These are phyloP conservation scores for Cenococcum geophilum DNA, from an alignment of 495 filamentous ascomycete genomes.

Conservation along the genomic window DNA sequence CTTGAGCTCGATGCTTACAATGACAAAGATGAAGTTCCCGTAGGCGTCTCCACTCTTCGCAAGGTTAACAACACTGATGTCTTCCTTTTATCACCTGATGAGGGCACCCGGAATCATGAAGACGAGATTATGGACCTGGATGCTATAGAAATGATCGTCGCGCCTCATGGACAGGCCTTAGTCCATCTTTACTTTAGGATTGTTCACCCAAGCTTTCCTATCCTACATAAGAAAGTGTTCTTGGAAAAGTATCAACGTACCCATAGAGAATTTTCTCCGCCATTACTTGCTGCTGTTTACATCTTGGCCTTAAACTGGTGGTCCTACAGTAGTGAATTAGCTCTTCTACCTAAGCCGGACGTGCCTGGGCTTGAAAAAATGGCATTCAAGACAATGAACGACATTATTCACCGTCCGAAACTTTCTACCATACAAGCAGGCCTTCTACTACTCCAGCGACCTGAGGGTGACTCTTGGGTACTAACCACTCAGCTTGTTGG, in stretches of 20 bases:
- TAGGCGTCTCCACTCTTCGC: conserved; percentile 57
- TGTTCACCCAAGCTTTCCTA: conserved; percentile 81
- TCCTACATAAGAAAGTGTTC: conserved; percentile 78
- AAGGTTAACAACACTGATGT: conserved; percentile 64
- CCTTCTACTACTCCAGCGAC: conserved; percentile 74
- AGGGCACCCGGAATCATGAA: conserved; percentile 50
- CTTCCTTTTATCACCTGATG: conserved; percentile 67
- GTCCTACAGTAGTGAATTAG: conserved; percentile 62
- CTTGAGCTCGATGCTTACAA: conserved; percentile 62
- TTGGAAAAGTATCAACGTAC: conserved; percentile 75
- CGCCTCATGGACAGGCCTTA: conserved; percentile 68
- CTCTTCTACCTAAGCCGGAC: conserved; percentile 60
- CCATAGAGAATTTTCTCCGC: conserved; percentile 69
- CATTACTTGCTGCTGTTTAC: conserved; percentile 79
- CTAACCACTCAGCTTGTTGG: conserved; percentile 77
- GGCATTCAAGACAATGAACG: conserved; percentile 63
- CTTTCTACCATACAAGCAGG: conserved; percentile 89
- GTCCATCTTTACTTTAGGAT: conserved; percentile 78
- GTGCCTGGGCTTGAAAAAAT: conserved; percentile 64
- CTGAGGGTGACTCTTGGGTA: conserved; percentile 71
- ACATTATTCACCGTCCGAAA: conserved; percentile 72
- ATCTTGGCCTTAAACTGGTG: conserved; percentile 84
- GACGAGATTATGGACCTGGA: conserved; percentile 60
- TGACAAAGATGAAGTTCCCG: conserved; percentile 57
- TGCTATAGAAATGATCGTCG: conserved; percentile 72